These are phyloP conservation scores for Schwanniomyces occidentalis DNA, from an alignment of 805 yeast species.

Conservation along the genomic window DNA sequence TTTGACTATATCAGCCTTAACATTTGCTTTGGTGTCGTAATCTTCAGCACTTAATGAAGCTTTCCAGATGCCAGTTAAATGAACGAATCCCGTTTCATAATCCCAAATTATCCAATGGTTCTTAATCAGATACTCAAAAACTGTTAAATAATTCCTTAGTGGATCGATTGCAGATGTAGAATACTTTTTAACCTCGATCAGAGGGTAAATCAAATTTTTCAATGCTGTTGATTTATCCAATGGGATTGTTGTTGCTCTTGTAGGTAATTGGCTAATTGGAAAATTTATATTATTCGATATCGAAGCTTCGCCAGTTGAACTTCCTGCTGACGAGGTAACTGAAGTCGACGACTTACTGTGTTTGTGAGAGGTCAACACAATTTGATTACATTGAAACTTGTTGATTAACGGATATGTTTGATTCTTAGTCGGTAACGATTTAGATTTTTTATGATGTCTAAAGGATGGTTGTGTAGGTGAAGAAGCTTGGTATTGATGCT, in stretches of 20 bases:
- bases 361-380: not conserved
- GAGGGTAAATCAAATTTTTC: conserved; percentile 14
- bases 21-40: conserved; percentile 11
- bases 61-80: conserved; percentile 88
- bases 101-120: conserved; percentile 85
- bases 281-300: conserved; percentile 9
- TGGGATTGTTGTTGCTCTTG: conserved; percentile 5
- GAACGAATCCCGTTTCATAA: conserved; percentile 80
- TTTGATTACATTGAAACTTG: conserved; percentile 6
- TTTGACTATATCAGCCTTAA: conserved; percentile 78
- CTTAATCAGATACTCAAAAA: conserved; percentile 68
- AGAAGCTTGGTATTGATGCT: too few species aligned
- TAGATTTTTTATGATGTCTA: conserved; percentile 2
- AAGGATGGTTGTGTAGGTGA: too few species aligned
- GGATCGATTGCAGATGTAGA: conserved; percentile 70
- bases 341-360: not conserved
- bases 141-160: conserved; percentile 61
- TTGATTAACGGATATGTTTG: conserved; percentile 2
- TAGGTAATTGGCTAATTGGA: conserved; percentile 12
- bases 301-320: not conserved
- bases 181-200: conserved; percentile 49
- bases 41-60: conserved; percentile 28
- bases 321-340: not conserved
- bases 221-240: conserved; percentile 6
- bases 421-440: conserved; percentile 4